Base-by-base conservation (phyloP, 2,329 filamentous ascomycete species). In the Pleurostoma richardsiae region DNA sequence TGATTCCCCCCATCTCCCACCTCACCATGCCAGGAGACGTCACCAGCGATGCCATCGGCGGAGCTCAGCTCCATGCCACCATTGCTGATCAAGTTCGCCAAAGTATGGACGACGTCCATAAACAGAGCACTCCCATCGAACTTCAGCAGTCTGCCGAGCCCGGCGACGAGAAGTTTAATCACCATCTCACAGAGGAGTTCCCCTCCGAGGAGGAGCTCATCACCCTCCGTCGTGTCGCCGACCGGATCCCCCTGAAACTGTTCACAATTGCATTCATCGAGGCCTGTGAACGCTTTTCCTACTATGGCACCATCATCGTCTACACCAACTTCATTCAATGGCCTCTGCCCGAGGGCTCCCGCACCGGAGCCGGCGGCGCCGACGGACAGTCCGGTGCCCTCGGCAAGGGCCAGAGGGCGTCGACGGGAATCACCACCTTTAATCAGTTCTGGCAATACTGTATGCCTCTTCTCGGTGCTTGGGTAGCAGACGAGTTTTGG, bases 211-310 rank as follows among this genome's bases (percentile, higher is more conserved):
- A 77, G 51, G 78, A 83, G 39, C 51, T 80, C 42, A 55, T 51
- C 7, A 77, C 72, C 1, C 67, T 83, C 11, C 72, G 71, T 29
- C 77, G 78, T 52, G 71, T 83, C 1, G 65, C 78, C 7, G 78
- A 76, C 54, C 72, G 71, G 55, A 77, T 88, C 28, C 81, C 80
- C 2, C 73, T 74, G 66, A 74, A 71, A 33, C 69, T 81, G 7
- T 85, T 79, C 58, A 82, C 78, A 30, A 77, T 88, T 50, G 82
- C 80, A 2, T 80, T 87, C 48, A 73, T 87, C 40, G 84, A 88
- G 61, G 61, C 88, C 29, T 86, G 82, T 63, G 85, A 89, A 64
- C 80, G 85, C 31, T 87, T 87, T 63, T 83, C 80, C 3, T 89
- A 86, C 70, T 88, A 88, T 55, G 85, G 85, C 31, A 80, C 78